Evolutionary conservation across 2,329 filamentous ascomycete species (phyloP).

Genomic region (Nectriaceae sp.): DNA sequence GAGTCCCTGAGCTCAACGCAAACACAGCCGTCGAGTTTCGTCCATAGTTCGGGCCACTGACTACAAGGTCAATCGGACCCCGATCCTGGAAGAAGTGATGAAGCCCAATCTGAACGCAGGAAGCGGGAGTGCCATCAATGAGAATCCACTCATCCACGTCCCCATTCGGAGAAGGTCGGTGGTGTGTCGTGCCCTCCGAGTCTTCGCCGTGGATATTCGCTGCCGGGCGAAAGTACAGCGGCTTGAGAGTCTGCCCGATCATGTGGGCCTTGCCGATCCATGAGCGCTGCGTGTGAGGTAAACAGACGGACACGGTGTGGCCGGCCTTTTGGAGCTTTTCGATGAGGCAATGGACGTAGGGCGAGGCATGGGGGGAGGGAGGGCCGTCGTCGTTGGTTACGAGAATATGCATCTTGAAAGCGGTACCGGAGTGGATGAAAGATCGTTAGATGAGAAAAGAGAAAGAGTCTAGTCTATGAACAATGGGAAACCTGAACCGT

Average conservation of each 20-base stretch:
- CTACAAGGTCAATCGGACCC: constrained; percentile 73
- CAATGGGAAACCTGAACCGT: neutral
- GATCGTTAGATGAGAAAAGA: neutral
- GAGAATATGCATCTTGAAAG: constrained; percentile 58
- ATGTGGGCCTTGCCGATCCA: constrained; percentile 99
- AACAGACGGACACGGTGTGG: constrained; percentile 86
- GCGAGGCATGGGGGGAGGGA: constrained; percentile 75
- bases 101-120: constrained; percentile 79
- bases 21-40: constrained; percentile 82
- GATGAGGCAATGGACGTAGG: constrained; percentile 77
- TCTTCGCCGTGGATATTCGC: constrained; percentile 41
- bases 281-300: constrained; percentile 88
- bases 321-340: constrained; percentile 71
- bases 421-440: neutral
- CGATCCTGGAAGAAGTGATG: constrained; percentile 76
- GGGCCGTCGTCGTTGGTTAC: constrained; percentile 81
- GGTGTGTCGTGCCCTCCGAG: constrained; percentile 66
- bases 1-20: constrained; percentile 73
- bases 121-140: constrained; percentile 73
- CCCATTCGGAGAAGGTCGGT: constrained; percentile 53
- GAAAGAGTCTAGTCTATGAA: neutral
- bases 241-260: constrained; percentile 84
- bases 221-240: constrained; percentile 76
- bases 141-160: constrained; percentile 77
- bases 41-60: constrained; percentile 82